phyloP scores from a whole-genome alignment of 164 flowering plant species.

The Protea cynaroides region DNA sequence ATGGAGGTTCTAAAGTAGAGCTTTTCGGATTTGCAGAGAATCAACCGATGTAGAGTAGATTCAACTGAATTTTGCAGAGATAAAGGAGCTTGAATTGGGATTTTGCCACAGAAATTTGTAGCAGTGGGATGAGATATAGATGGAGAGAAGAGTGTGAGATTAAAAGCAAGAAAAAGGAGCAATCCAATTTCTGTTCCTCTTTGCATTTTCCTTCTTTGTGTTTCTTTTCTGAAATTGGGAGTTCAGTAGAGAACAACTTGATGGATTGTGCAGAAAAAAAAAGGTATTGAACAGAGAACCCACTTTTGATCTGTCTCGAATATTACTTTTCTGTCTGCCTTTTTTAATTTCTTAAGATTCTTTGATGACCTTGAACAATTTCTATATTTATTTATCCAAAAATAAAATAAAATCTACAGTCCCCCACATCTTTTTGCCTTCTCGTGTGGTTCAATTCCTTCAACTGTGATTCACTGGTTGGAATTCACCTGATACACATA shows the following conservation, averaged over 20 bases:
- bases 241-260: not conserved
- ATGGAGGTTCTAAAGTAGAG: slow-evolving; percentile 51
- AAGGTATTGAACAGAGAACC: slow-evolving; percentile 10
- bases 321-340: not conserved
- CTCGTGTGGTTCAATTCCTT: too few species aligned
- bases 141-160: slow-evolving; percentile 10
- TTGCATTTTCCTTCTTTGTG: slow-evolving; percentile 18
- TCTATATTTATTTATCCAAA: not conserved
- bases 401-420: not conserved
- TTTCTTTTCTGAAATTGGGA: slow-evolving; percentile 3
- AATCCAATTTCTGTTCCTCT: slow-evolving; percentile 12
- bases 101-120: slow-evolving; percentile 30
- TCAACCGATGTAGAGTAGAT: slow-evolving; percentile 19
- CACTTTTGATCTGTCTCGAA: slow-evolving; percentile 6
- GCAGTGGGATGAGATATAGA: slow-evolving; percentile 15
- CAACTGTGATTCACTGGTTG: too few species aligned
- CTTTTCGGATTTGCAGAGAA: slow-evolving; percentile 43
- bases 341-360: not conserved
- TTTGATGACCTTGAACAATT: not conserved
- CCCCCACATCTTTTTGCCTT: not conserved
- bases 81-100: slow-evolving; percentile 27
- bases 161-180: slow-evolving; percentile 16
- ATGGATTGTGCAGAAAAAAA: not conserved
- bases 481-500: too few species aligned
- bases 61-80: slow-evolving; percentile 13